A percentile compares a stretch with the other conserved stretches of the same genome.
Evolutionary conservation across 148 eudicot genomes (phyloP).

Genomic region (Euryodendron excelsum): DNA sequence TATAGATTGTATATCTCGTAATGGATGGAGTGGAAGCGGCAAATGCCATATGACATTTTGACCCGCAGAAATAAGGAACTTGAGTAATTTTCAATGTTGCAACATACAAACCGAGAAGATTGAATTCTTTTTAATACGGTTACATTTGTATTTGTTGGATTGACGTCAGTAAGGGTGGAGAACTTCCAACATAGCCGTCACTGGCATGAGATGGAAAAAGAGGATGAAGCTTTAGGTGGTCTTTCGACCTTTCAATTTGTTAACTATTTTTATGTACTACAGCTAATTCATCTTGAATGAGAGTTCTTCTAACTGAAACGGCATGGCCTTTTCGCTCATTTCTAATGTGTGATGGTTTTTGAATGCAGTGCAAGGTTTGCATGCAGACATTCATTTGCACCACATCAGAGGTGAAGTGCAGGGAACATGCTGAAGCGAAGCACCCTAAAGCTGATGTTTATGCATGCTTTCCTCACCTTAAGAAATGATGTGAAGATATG

Average conservation of each 20-base stretch:
- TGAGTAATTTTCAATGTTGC: neutral
- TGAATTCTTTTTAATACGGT: neutral
- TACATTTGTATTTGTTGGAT: neutral
- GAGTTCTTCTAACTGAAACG: neutral
- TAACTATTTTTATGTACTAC: neutral
- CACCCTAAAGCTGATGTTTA: slow-evolving; percentile 69
- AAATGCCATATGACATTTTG: neutral
- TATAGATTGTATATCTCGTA: neutral
- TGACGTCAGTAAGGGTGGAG: neutral
- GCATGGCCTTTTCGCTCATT: neutral
- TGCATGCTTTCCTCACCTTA: slow-evolving; percentile 81
- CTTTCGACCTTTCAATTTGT: neutral
- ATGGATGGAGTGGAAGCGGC: neutral
- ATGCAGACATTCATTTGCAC: slow-evolving; percentile 98
- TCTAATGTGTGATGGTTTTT: slow-evolving; percentile 3
- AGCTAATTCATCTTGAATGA: neutral
- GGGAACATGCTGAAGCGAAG: slow-evolving; percentile 91
- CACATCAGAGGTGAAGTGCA: slow-evolving; percentile 88
- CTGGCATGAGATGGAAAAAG: neutral
- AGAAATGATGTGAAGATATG: slow-evolving; percentile 40
- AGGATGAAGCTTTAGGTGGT: neutral
- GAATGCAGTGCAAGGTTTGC: slow-evolving; percentile 91
- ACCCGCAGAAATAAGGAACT: neutral
- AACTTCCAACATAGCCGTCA: no score
- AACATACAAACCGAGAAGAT: neutral